phyloP scores from a whole-genome alignment of 2,329 filamentous ascomycete genomes.

The Apiospora rasikravindrae region DNA sequence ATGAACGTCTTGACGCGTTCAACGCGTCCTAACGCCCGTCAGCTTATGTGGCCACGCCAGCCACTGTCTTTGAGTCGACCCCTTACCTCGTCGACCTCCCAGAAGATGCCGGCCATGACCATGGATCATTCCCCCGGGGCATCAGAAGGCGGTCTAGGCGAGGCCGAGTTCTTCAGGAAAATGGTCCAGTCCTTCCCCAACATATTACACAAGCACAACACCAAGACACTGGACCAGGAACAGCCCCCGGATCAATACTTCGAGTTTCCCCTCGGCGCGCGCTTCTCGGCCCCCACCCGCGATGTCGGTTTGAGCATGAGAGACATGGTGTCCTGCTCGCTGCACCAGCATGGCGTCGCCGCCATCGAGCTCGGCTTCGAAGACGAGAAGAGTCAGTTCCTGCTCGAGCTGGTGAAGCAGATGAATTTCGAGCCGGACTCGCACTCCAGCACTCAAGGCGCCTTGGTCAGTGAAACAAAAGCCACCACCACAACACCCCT shows the following conservation, averaged over 20 bases:
- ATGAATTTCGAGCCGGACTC: not conserved
- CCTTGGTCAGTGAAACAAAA: not conserved
- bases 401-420: not conserved
- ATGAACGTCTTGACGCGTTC: not conserved
- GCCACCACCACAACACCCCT: too few relatives aligned
- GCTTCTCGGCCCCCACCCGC: not conserved
- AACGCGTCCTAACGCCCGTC: not conserved
- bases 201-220: not conserved
- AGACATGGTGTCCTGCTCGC: not conserved
- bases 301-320: not conserved
- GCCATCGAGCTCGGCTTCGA: not conserved
- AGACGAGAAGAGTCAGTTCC: not conserved
- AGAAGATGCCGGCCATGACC: not conserved
- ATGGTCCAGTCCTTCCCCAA: not conserved
- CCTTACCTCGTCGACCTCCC: not conserved
- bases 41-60: not conserved
- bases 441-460: not conserved
- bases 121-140: not conserved
- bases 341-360: not conserved
- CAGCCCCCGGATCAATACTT: not conserved
- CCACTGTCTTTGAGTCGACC: not conserved
- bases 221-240: not conserved
- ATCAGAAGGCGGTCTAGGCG: not conserved
- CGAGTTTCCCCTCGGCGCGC: not conserved
- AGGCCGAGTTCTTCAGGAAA: not conserved